Conservation (phyloP, 2,329 filamentous ascomycete species). For the Botryotinia narcissicola region DNA sequence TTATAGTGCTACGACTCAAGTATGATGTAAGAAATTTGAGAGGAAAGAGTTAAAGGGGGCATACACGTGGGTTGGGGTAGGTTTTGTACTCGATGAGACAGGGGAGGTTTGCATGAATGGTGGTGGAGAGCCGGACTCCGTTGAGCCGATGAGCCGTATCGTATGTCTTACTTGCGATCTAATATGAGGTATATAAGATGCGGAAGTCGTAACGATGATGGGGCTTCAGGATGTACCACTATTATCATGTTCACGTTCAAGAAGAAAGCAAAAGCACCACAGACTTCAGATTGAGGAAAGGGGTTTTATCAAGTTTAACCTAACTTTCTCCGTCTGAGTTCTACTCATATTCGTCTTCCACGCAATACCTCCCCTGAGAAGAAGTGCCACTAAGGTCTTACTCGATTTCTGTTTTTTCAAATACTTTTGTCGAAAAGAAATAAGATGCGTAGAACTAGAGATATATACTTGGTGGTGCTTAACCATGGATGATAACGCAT, state of each 20-base stretch:
- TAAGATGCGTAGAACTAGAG: neutral
- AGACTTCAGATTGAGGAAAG: neutral
- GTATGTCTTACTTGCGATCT: neutral
- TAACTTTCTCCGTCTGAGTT: neutral
- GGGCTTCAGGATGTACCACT: neutral
- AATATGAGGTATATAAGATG: no score
- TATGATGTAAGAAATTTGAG: conserved; percentile 6
- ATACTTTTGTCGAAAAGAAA: neutral
- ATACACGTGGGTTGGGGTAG: neutral
- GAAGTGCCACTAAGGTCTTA: neutral
- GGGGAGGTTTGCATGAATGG: neutral
- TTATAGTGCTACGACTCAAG: neutral
- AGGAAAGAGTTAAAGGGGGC: neutral
- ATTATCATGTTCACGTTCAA: neutral
- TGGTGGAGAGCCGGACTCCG: neutral
- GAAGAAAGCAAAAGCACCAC: neutral
- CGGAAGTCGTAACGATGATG: neutral
- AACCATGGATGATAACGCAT: neutral
- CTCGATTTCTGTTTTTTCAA: neutral
- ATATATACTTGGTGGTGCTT: neutral
- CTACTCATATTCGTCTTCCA: neutral
- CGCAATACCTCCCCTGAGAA: neutral
- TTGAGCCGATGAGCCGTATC: neutral
- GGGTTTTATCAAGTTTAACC: neutral
- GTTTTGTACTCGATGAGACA: neutral